Evolutionary conservation across 495 filamentous ascomycete genomes (phyloP), one percentile per base, ranked within the genome.

Genomic region (Aspergillus haitiensis): DNA sequence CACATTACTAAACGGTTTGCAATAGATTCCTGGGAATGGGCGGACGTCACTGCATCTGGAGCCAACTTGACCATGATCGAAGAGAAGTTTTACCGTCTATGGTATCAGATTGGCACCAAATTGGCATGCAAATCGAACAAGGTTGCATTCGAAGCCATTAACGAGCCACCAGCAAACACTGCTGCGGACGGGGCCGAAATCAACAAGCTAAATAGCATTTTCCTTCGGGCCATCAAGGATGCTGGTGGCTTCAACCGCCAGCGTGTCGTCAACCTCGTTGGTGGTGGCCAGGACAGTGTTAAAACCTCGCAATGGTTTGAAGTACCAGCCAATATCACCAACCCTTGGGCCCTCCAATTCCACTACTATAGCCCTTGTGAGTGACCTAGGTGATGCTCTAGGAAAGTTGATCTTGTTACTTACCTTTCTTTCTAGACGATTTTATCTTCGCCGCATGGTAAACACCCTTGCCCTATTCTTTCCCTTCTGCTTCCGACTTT

Each of bases 261-360:
- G 52, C 71, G 84, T 31, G 79, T 87, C 1, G 78, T 87, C n/a
- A 84, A 79, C 12, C 74, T 87, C 9, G 79, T 76, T 0, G 82
- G 83, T 3, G 68, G 74, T 6, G 73, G 76, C 21, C 72, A 81
- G 67, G 81, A 86, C 56, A 76, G 73, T 13, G 62, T 74, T 39
- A 81, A 84, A 62, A 86, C 81, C 15, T 73, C 73, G 5, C 68
- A 82, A 55, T 85, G 78, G 78, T 85, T 86, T 61, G 67, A 72
- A 48, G 66, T 68, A 12, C 81, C 81, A 0, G 69, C 70, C 5
- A 76, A 78, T 11, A 79, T 78, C 42, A 70, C 75, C 0, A 85
- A 85, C 47, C 84, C 84, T 5, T 87, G 79, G 70, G 84, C 82
- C 5, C 73, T 87, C 48, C 84, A 87, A 63, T 84, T 85, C 66